Evolutionary conservation across 148 eudicot genomes (phyloP), one percentile per base, ranked within the genome.

Genomic region (Fallopia convolvulus): DNA sequence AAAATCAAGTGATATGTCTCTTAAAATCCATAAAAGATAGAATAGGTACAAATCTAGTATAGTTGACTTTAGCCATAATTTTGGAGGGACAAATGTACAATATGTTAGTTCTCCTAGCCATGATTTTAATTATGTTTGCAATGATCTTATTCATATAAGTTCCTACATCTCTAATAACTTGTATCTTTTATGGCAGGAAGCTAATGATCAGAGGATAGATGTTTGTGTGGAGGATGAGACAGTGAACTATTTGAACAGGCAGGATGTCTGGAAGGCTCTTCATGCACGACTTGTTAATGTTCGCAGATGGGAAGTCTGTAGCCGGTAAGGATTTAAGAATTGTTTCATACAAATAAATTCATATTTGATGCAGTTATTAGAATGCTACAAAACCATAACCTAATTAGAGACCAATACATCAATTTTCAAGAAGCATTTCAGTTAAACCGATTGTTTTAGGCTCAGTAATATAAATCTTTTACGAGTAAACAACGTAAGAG

Each of bases 141-240:
- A 44, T 44, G 39, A 36, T 36, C 8, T 42, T 42, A 42, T 42
- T 42, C 10, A 42, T 8, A 42, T 5, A 42, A 42, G 1, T 50
- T 50, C 18, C 9, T 55, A 23, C 11, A 8, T 7, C 21, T 58
- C 15, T 26, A 13, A 91, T 1, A 20, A 44, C 50, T 20, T 42
- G 58, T 56, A 50, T 74, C 39, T 26, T 26, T 10, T 30, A 63
- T 63, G 39, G 50, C 88, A 92, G 99, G 87, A 88, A 85, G 83
- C 80, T 63, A 83, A 86, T 73, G 55, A 87, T 48, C 92, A 86
- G 85, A 87, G 75, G 21, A 78, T 95, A 41, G 99, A 95, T 84
- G 99, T 95, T 14, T 95, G 99, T 53, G 88, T 95, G 76, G 99
- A 93, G 81, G 97, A 95, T 84, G 90, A 95, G 76, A 93, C 93